phyloP scores from a whole-genome alignment of 1,284 basidiomycete genomes.

The Cystobasidium sp. region DNA sequence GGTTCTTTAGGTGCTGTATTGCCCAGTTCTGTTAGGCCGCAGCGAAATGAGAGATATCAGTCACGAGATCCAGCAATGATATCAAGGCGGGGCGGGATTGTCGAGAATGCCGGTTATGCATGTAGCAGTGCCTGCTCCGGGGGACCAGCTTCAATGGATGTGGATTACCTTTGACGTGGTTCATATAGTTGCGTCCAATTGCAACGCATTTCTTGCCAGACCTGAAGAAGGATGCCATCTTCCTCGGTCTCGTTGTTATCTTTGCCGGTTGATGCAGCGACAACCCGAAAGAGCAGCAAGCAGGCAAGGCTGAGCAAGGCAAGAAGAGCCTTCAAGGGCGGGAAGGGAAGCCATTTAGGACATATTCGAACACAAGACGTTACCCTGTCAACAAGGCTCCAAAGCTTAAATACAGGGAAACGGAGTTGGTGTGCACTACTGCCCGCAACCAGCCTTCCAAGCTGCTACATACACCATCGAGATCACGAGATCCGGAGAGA shows the following conservation, averaged over 20 bases:
- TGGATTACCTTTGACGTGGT: conserved; percentile 40
- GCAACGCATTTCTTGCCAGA: conserved; percentile 46
- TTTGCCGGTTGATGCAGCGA: neutral
- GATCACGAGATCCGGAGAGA: no score
- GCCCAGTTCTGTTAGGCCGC: conserved; percentile 88
- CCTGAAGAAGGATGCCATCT: conserved; percentile 40
- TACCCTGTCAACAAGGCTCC: no score
- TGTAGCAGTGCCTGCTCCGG: no score
- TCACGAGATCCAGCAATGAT: conserved; percentile 45
- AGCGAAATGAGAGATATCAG: conserved; percentile 59
- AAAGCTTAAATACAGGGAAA: no score
- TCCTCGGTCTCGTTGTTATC: neutral
- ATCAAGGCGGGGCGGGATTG: neutral
- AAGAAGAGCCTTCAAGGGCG: no score
- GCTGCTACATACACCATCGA: no score
- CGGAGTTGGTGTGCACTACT: no score
- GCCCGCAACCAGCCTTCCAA: no score
- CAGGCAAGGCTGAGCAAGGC: neutral
- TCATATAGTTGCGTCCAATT: conserved; percentile 45
- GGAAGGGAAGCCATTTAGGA: no score
- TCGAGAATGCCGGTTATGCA: neutral
- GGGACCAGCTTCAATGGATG: no score
- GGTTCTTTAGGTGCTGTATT: conserved; percentile 91
- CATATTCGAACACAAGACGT: no score
- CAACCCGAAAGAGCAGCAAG: conserved; percentile 12